phyloP scores from a whole-genome alignment of 192 early-diverging fungal species.

The Dispira parvispora region DNA sequence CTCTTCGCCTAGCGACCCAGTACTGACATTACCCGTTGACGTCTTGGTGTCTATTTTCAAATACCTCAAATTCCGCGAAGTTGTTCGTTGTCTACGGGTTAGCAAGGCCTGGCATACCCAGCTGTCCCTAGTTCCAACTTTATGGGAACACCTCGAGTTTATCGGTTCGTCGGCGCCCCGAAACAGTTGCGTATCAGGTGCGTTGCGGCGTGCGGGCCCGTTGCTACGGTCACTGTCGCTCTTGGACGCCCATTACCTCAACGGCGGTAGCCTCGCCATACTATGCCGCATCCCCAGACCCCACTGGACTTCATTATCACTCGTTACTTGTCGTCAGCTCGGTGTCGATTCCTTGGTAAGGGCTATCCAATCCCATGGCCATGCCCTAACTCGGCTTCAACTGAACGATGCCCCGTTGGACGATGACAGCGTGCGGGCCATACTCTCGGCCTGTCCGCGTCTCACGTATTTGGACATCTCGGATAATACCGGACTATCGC shows the following conservation, averaged over 20 bases:
- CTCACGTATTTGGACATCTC: background rate
- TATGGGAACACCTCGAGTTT: background rate
- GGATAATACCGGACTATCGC: background rate
- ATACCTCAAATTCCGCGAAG: constrained; percentile 1
- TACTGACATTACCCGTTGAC: background rate
- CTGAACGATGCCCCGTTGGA: background rate
- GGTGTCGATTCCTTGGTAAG: background rate
- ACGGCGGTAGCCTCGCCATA: background rate
- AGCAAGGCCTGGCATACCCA: constrained; percentile 4
- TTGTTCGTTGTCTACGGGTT: constrained; percentile 7
- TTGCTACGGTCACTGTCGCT: background rate
- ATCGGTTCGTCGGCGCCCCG: background rate
- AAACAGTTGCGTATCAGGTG: background rate
- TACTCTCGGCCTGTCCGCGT: background rate
- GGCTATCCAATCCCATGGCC: background rate
- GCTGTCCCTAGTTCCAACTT: background rate
- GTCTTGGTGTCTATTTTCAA: background rate
- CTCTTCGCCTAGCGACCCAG: background rate
- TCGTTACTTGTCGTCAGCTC: background rate
- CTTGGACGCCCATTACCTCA: background rate
- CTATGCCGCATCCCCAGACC: background rate
- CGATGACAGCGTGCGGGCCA: background rate
- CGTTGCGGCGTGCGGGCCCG: background rate
- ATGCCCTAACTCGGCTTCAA: background rate
- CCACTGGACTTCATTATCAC: background rate